phyloP scores from a whole-genome alignment of 192 early-diverging fungal species.

The Linnemannia zychae region DNA sequence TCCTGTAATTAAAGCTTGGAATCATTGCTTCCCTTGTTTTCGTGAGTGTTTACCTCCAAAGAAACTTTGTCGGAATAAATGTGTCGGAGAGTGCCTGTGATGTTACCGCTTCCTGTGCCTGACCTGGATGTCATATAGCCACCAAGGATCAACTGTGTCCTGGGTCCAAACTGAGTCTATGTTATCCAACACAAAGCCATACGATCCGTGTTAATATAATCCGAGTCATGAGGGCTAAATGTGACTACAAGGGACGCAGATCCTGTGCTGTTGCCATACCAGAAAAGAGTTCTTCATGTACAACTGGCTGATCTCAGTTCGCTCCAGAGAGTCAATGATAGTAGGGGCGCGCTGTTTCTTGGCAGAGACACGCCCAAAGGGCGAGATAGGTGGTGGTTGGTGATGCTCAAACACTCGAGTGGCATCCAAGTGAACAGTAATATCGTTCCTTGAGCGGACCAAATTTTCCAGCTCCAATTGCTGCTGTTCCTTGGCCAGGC shows the following conservation, averaged over 20 bases:
- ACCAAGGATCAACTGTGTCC: constrained; percentile 64
- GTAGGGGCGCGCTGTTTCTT: constrained; percentile 16
- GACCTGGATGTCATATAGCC: constrained; percentile 75
- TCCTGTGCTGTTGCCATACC: constrained; percentile 34
- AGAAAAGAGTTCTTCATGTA: constrained; percentile 75
- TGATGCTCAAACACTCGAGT: constrained; percentile 63
- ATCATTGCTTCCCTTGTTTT: too few species aligned
- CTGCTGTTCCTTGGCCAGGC: constrained; percentile 66
- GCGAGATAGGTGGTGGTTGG: constrained; percentile 48
- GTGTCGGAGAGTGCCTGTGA: constrained; percentile 85
- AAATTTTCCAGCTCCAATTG: constrained; percentile 76
- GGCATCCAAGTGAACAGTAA: constrained; percentile 66
- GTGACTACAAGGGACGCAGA: not conserved
- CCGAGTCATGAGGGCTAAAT: not conserved
- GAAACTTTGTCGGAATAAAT: constrained; percentile 78
- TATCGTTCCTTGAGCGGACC: constrained; percentile 71
- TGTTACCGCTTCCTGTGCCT: constrained; percentile 78
- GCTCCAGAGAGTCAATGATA: constrained; percentile 39
- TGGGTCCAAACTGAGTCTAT: constrained; percentile 64
- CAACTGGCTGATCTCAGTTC: constrained; percentile 61
- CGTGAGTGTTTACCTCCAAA: constrained; percentile 67
- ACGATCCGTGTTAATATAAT: not conserved
- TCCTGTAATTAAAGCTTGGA: not conserved
- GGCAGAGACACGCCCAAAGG: constrained; percentile 31
- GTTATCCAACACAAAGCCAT: not conserved